Base-by-base conservation (phyloP, 2,329 filamentous ascomycete genomes). In the Colletotrichum simmondsii region DNA sequence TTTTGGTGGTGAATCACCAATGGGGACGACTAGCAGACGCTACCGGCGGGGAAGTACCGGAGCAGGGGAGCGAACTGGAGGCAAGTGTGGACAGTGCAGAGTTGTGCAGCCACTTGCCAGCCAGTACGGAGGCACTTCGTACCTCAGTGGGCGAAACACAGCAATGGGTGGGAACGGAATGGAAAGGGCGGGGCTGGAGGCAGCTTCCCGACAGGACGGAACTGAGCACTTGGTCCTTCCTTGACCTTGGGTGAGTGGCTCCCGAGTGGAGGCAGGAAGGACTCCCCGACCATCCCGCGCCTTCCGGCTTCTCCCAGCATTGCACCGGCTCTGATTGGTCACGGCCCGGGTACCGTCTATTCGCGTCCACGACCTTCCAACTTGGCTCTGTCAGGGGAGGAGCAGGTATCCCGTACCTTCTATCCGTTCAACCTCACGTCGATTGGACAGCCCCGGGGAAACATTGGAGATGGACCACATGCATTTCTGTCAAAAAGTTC, bases 301-400 rank as follows among this genome's bases (percentile, higher is more conserved):
- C 67, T 73, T 73, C 71, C 71, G 71, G 71, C 60, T 71, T 71
- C 67, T 65, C 60, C 61, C 71, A 71, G 42, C 26, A 71, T 72
- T 65, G 2, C 19, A 10, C 5, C 12, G 16, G 12, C 4, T 28
- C 56, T 65, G 67, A 65, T 73, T 71, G 71, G 71, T 5, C 61
- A 30, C n/a, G 5, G 2, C 26, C 3, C 56, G 58, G 26, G 49
- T 22, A 26, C 32, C 8, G 49, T 70, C 71, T 56, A 65, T 71
- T 60, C 60, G 56, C 61, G 61, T 71, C 67, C 56, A 73, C 37
- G 66, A 65, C 60, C 60, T 73, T 72, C 70, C 60, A 70, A 46
- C 28, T 57, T 65, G 59, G 54, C n/a, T 49, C 42, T n/a, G 56
- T 26, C 37, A 70, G 22, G 62, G 53, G 61, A 59, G 49, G 35